Conservation (phyloP, 345 rosid genomes). For the Camelina laxa region DNA sequence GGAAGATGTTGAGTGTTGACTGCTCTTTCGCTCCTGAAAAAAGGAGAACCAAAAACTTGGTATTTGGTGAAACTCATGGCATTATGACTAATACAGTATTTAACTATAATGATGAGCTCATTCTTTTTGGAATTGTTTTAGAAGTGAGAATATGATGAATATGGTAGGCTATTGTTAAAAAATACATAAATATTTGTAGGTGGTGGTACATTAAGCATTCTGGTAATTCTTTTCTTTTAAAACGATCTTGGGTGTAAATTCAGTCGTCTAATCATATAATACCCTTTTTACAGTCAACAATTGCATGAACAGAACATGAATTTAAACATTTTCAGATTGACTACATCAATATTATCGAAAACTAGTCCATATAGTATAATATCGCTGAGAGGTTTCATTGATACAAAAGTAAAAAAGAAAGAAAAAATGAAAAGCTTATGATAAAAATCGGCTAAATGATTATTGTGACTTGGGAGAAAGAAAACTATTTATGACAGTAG, state of each 20-base stretch:
- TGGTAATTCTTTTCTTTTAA: neutral
- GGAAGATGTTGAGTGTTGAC: slow-evolving; percentile 34
- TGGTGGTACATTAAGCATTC: slow-evolving; percentile 11
- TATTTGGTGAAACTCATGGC: slow-evolving; percentile 42
- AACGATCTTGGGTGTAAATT: slow-evolving; percentile 2
- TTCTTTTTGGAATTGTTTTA: neutral
- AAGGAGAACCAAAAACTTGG: slow-evolving; percentile 20
- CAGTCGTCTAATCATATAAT: neutral
- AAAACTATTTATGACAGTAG: slow-evolving; percentile 17
- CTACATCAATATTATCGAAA: slow-evolving; percentile 2
- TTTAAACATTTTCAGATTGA: neutral
- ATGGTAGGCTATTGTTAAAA: neutral
- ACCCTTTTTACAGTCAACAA: too few species aligned
- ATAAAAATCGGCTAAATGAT: neutral
- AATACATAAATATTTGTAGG: neutral
- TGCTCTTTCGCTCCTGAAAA: slow-evolving; percentile 16
- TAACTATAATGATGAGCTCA: slow-evolving; percentile 3
- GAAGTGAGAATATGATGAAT: neutral
- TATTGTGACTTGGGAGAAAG: neutral
- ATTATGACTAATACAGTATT: slow-evolving; percentile 1
- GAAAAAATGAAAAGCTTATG: neutral
- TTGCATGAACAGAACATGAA: too few species aligned
- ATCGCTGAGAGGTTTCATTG: neutral
- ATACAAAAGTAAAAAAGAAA: neutral
- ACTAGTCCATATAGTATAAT: neutral